Conservation (phyloP, 179 eudicot genomes). For the Vitellaria paradoxa region DNA sequence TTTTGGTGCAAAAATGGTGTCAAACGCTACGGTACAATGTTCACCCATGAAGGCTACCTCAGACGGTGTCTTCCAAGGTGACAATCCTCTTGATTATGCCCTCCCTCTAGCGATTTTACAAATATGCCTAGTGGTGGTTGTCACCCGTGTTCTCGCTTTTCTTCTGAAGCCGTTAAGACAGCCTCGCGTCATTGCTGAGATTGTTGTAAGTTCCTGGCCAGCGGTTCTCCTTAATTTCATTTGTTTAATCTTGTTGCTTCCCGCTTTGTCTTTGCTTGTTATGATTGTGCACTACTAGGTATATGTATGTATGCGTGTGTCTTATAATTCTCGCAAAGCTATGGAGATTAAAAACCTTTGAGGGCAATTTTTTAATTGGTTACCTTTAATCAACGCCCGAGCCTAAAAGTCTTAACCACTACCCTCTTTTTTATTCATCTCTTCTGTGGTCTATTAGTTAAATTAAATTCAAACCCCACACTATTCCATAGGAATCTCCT, state of each 20-base stretch:
- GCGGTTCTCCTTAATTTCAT: neutral
- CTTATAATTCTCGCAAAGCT: neutral
- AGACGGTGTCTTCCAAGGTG: slow-evolving; percentile 77
- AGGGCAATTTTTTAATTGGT: neutral
- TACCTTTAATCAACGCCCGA: neutral
- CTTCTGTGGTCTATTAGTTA: too few species aligned
- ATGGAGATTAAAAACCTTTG: neutral
- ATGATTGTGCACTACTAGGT: neutral
- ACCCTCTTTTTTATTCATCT: neutral
- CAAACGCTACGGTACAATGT: slow-evolving; percentile 22
- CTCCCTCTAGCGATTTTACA: slow-evolving; percentile 80
- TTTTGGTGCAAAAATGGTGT: slow-evolving; percentile 16
- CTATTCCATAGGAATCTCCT: too few species aligned
- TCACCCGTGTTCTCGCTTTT: slow-evolving; percentile 77
- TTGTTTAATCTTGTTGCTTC: neutral
- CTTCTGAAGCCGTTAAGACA: slow-evolving; percentile 79
- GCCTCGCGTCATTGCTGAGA: slow-evolving; percentile 95
- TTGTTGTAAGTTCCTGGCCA: slow-evolving; percentile 52
- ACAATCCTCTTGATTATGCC: slow-evolving; percentile 76
- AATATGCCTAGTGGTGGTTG: slow-evolving; percentile 69
- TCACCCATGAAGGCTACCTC: slow-evolving; percentile 84
- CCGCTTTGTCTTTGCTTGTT: neutral
- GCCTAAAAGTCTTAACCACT: neutral
- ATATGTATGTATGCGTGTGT: too few species aligned
- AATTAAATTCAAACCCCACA: too few species aligned